Percentiles rank a stretch among this genome's conserved stretches.
phyloP scores from a whole-genome alignment of 768 basidiomycete genomes.

The Mycena vitilis region DNA sequence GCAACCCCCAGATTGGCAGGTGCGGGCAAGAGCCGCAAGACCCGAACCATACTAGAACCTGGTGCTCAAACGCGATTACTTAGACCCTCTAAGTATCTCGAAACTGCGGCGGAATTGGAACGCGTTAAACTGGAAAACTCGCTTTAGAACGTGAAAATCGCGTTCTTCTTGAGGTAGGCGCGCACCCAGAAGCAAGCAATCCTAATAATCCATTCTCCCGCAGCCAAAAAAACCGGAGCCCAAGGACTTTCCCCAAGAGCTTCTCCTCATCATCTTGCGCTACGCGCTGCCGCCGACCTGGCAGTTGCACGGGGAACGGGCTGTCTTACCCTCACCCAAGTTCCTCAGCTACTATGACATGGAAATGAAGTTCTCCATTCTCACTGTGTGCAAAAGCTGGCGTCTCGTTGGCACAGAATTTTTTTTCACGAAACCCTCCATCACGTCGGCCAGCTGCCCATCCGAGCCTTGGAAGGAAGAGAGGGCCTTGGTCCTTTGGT shows the following conservation, averaged over 20 bases:
- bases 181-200: no score
- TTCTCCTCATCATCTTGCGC: conserved; percentile 8
- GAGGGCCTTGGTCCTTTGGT: conserved; percentile 28
- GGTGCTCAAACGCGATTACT: no score
- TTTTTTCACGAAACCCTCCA: conserved; percentile 34
- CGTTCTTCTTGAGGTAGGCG: no score
- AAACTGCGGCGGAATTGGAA: no score
- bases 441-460: conserved; percentile 18
- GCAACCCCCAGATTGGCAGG: no score
- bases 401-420: conserved; percentile 20
- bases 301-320: not conserved
- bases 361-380: conserved; percentile 23
- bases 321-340: not conserved
- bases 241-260: conserved; percentile 6
- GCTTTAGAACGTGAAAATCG: no score
- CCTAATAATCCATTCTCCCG: no score
- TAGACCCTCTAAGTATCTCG: no score
- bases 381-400: conserved; percentile 29
- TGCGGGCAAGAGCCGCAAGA: no score
- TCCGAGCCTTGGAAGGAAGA: conserved; percentile 14
- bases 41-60: no score
- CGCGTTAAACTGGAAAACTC: no score
- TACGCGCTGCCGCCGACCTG: conserved; percentile 7
- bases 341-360: not conserved
- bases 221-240: no score